Evolutionary conservation across 1,139 yeast species (phyloP), one percentile per base, ranked within the genome.

Genomic region (Arxiozyma telluris): DNA sequence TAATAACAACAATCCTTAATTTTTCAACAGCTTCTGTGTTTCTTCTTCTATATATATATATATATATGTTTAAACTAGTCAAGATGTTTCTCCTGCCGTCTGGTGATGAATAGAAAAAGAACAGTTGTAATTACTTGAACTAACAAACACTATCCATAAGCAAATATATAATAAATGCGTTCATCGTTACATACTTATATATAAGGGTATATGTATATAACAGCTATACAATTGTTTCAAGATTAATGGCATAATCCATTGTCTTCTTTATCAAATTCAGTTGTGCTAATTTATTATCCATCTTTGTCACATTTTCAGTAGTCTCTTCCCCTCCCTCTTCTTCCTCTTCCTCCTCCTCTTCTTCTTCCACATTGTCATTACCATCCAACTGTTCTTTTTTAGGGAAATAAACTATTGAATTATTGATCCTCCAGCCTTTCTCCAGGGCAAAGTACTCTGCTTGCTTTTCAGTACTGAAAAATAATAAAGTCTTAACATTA

Each of bases 401-500:
- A 20, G 74, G 73, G 70, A 90, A 90, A 59, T 72, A 70, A 39
- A 90, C 83, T 38, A 77, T 74, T 34, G 87, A 87, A 57, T 81
- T 75, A 38, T 73, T 70, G 44, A 84, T 74, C 21, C 64, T 70
- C 96, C 96, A 91, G 58, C 81, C 80, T 57, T 81, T 76, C 43
- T 74, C 76, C 42, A 76, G 70, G 55, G 90, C 84, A 60, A 81
- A 81, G 52, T 75, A 73, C 58, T 81, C 81, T 54, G 88, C 81
- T 51, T 80, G 83, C 58, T 81, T 82, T 54, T 83, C 83, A 59
- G 80, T 79, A n/a, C 84, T 81, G 65, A 86, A 79, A 67, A 89
- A 90, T 61, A 93, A 76, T 61, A 93, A 74, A 59, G 84, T 83
- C 70, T 89, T 88, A 57, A 95, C 87, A 69, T 90, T 93, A 61